Percentiles rank a stretch among this genome's conserved stretches.
Evolutionary conservation across 331 rosid genomes (phyloP).

Genomic region (Malus hybrid): DNA sequence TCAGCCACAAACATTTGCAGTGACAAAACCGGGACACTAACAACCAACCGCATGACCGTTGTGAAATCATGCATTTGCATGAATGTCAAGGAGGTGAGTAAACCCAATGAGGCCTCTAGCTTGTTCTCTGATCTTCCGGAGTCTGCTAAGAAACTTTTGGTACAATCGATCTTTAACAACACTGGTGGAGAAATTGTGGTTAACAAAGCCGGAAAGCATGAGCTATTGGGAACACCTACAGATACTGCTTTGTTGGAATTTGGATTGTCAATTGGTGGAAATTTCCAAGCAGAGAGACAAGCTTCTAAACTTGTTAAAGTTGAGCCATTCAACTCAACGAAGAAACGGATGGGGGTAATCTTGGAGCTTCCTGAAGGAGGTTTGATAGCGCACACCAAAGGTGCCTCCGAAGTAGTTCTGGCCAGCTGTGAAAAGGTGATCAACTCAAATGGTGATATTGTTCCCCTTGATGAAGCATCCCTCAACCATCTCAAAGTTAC

Average conservation of each 20-base stretch:
- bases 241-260: constrained; percentile 80
- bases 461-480: constrained; percentile 69
- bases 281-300: constrained; percentile 63
- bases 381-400: constrained; percentile 76
- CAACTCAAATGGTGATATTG: constrained; percentile 60
- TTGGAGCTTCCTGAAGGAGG: constrained; percentile 68
- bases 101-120: constrained; percentile 28
- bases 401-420: constrained; percentile 83
- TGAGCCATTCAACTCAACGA: constrained; percentile 90
- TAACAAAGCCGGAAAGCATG: constrained; percentile 57
- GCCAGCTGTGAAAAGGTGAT: constrained; percentile 83
- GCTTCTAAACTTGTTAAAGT: constrained; percentile 60
- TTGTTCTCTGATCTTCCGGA: constrained; percentile 60
- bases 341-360: constrained; percentile 87
- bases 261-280: constrained; percentile 79
- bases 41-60: constrained; percentile 92
- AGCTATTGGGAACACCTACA: constrained; percentile 83
- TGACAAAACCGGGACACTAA: constrained; percentile 93
- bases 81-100: constrained; percentile 47
- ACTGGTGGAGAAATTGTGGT: constrained; percentile 93
- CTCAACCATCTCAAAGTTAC: constrained; percentile 44
- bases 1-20: constrained; percentile 91
- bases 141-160: constrained; percentile 42
- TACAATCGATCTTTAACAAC: constrained; percentile 72
- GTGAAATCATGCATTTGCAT: constrained; percentile 87